phyloP scores from a whole-genome alignment of 768 basidiomycete genomes.

The Clitopilus hobsonii region DNA sequence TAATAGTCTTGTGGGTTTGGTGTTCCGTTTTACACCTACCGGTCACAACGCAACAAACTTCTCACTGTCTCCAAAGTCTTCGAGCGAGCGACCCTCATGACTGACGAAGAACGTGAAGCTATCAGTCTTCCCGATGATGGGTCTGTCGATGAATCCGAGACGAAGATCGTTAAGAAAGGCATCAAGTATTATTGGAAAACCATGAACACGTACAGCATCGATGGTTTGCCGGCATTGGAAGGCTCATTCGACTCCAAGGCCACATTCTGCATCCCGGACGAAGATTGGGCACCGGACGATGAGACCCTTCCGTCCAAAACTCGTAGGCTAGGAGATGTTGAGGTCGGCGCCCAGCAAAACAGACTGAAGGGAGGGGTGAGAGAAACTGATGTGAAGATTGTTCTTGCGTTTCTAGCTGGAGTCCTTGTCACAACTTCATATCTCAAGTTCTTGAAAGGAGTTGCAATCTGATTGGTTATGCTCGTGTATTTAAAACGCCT shows the following conservation, averaged over 20 bases:
- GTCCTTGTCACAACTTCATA: background rate
- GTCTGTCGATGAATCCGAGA: background rate
- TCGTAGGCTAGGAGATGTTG: background rate
- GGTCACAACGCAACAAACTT: conserved; percentile 32
- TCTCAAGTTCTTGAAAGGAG: background rate
- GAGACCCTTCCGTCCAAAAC: background rate
- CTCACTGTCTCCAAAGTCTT: conserved; percentile 18
- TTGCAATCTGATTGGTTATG: background rate
- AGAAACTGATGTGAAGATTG: background rate
- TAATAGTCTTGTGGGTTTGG: conserved; percentile 41
- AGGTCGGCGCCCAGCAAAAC: background rate
- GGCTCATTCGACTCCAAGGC: background rate
- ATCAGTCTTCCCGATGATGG: background rate
- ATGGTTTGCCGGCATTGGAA: conserved; percentile 1
- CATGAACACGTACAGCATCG: background rate
- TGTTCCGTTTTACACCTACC: conserved; percentile 34
- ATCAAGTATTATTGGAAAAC: background rate
- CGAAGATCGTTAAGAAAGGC: background rate
- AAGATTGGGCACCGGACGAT: background rate
- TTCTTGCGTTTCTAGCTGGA: background rate
- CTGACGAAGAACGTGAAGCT: background rate
- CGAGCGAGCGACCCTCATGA: background rate
- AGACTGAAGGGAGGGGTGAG: background rate
- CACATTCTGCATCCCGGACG: background rate
- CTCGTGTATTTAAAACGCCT: too few relatives aligned